These are phyloP conservation scores for Penicillium paxilli DNA, from an alignment of 495 filamentous ascomycete species.

Conservation along the genomic window DNA sequence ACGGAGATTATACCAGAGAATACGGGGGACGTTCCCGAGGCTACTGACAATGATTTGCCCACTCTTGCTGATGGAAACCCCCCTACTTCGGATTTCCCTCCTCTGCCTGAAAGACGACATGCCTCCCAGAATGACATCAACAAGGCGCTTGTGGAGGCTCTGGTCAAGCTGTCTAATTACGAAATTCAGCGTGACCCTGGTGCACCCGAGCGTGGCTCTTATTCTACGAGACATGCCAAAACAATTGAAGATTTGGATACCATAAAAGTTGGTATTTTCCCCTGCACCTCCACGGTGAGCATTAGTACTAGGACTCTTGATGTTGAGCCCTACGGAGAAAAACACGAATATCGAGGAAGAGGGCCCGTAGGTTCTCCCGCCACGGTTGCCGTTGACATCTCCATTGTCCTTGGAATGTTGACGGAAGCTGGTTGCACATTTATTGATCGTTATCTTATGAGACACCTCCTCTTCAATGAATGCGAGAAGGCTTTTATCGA, in stretches of 20 bases:
- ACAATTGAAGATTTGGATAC: slow-evolving; percentile 11
- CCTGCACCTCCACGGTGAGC: slow-evolving; percentile 13
- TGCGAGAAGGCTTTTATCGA: slow-evolving; percentile 35
- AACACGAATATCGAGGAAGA: slow-evolving; percentile 27
- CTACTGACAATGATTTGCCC: background rate
- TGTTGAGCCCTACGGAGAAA: slow-evolving; percentile 5
- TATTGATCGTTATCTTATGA: slow-evolving; percentile 26
- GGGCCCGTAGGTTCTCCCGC: slow-evolving; percentile 24
- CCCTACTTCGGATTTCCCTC: background rate
- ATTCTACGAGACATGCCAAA: slow-evolving; percentile 13
- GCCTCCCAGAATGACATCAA: slow-evolving; percentile 3
- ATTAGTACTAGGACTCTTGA: slow-evolving; percentile 9
- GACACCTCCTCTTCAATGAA: slow-evolving; percentile 12
- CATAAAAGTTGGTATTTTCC: slow-evolving; percentile 15
- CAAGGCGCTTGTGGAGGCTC: slow-evolving; percentile 26
- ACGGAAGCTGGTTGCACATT: slow-evolving; percentile 40
- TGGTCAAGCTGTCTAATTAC: slow-evolving; percentile 30
- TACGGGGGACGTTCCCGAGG: background rate
- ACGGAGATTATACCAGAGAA: background rate
- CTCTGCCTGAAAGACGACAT: background rate
- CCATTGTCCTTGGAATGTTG: slow-evolving; percentile 36
- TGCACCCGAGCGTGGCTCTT: slow-evolving; percentile 12
- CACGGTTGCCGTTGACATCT: slow-evolving; percentile 32
- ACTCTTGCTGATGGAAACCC: background rate
- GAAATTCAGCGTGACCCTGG: slow-evolving; percentile 30